Evolutionary conservation across 352 stramenopile genomes (phyloP), one percentile per base, ranked within the genome.

Genomic region (Globisporangium polare): DNA sequence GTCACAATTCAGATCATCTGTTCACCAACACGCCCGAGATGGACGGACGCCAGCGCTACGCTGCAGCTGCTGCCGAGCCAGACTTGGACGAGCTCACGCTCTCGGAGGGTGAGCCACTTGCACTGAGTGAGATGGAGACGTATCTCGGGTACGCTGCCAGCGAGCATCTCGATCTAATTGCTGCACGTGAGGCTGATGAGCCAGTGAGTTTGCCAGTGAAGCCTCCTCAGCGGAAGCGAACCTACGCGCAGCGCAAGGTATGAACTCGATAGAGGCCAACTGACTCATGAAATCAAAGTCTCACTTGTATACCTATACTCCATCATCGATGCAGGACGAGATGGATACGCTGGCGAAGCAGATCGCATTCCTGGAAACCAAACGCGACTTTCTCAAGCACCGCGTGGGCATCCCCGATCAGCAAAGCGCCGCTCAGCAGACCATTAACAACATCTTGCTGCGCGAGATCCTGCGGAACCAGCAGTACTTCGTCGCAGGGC

Each of bases 211-310:
- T 12, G 18, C 27, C 18, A 13, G 6, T 26, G 12, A 59, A 37
- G n/a, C 18, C 15, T 9, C 33, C 41, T 20, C 53, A 59, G 17
- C 53, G 53, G 6, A 59, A 59, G 24, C 53, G 53, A 50, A 50
- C 53, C 35, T 59, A 59, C 8, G 37, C 33, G 9, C 35, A 59
- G 53, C 53, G 53, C 53, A 59, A 59, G 53, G 53, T 59, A 51
- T 10, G 5, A 7, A 26, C 27, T 17, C 20, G 20, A 31, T 46
- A 43, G 27, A 26, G 20, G 18, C 20, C 24, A 15, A n/a, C 10
- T 47, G 52, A 1, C 5, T 35, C 37, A 18, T 6, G 22, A 24
- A 42, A 42, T 12, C 27, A 3, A 7, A 22, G 12, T 33, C 18
- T 43, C 22, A 37, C 6, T 22, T 35, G 20, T n/a, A 22, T 22